phyloP scores from a whole-genome alignment of 345 rosid genomes.

The Physaria fendleri region DNA sequence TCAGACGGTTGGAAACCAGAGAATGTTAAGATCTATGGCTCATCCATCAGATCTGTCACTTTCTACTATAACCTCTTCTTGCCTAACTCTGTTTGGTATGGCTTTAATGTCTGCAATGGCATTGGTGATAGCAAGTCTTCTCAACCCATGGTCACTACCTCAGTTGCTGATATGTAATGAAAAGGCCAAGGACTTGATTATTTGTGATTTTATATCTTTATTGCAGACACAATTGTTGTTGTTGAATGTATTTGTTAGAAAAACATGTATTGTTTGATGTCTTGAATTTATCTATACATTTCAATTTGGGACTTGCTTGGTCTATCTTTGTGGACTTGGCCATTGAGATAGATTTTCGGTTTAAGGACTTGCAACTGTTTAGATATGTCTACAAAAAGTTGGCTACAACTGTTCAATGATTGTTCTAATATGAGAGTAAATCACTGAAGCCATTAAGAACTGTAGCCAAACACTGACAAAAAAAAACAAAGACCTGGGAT shows the following conservation, averaged over 20 bases:
- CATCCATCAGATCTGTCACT: conserved; percentile 33
- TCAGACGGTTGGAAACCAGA: conserved; percentile 69
- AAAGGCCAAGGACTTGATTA: background rate
- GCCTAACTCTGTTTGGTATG: conserved; percentile 56
- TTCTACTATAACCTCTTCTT: conserved; percentile 46
- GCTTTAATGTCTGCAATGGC: conserved; percentile 39
- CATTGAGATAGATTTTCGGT: background rate
- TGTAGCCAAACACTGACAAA: background rate
- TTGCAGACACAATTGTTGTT: background rate
- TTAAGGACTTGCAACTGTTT: background rate
- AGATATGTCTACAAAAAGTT: background rate
- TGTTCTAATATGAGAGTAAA: background rate
- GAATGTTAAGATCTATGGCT: conserved; percentile 45
- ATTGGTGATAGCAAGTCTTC: conserved; percentile 7
- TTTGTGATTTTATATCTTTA: background rate
- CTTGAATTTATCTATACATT: background rate
- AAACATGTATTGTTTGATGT: background rate
- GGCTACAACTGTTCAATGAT: too few species aligned
- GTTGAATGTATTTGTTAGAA: conserved; percentile 8
- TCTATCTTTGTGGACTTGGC: background rate
- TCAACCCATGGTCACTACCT: conserved; percentile 1
- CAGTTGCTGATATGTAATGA: conserved; percentile 22
- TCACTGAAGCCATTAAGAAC: background rate
- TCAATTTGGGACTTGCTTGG: background rate
- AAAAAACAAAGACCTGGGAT: too few species aligned